A percentile compares a stretch with the other conserved stretches of the same genome.
Conservation (phyloP, 176 grass and related monocot genomes). For the Avena insularis region DNA sequence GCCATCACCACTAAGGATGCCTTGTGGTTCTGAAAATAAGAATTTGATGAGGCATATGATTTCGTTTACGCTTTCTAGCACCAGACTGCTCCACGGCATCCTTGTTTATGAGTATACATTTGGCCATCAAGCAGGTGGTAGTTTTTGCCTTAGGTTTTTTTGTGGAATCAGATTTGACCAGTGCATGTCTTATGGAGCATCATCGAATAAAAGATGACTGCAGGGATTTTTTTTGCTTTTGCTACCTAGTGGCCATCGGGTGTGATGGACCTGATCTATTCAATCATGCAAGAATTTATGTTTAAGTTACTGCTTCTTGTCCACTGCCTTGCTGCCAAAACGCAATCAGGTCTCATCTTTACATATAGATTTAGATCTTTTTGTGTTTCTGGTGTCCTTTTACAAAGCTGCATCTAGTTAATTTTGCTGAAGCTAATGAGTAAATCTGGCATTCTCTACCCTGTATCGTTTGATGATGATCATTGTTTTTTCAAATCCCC, state of each 20-base stretch:
- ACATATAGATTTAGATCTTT: not conserved
- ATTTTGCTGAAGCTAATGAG: not conserved
- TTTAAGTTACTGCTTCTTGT: not conserved
- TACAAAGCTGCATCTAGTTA: not conserved
- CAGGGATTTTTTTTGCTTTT: slow-evolving; percentile 38
- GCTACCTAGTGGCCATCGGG: slow-evolving; percentile 46
- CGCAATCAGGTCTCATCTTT: not conserved
- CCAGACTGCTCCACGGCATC: slow-evolving; percentile 46
- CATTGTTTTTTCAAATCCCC: not conserved
- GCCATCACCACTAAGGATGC: slow-evolving; percentile 66
- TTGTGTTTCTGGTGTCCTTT: not conserved
- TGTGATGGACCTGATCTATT: slow-evolving; percentile 50
- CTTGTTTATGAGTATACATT: slow-evolving; percentile 51
- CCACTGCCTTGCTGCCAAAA: not conserved
- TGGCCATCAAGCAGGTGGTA: slow-evolving; percentile 64
- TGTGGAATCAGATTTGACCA: slow-evolving; percentile 46
- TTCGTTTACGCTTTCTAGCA: slow-evolving; percentile 44
- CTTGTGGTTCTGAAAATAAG: slow-evolving; percentile 52
- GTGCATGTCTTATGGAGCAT: slow-evolving; percentile 58
- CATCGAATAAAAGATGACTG: slow-evolving; percentile 66
- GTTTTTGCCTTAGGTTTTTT: slow-evolving; percentile 54
- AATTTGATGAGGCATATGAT: slow-evolving; percentile 54
- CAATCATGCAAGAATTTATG: slow-evolving; percentile 31
- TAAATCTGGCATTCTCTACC: not conserved
- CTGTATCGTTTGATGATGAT: no score